Percentiles rank a stretch among this genome's conserved stretches.
Evolutionary conservation across 2,329 filamentous ascomycete genomes (phyloP).

Genomic region (Calonectria fujianensis): DNA sequence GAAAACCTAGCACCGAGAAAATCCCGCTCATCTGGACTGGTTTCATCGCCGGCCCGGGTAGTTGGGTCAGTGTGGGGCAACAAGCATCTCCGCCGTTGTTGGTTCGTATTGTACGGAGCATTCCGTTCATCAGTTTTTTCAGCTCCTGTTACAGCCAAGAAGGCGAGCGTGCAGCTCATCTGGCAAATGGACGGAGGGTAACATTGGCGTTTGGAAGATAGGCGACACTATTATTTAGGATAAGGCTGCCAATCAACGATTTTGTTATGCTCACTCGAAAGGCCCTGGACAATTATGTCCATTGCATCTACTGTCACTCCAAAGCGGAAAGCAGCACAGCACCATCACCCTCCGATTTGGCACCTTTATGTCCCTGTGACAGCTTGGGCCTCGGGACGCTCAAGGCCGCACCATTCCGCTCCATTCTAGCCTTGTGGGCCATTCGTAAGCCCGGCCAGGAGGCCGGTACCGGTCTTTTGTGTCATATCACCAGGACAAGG

Average conservation of each 20-base stretch:
- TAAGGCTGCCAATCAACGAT: not conserved
- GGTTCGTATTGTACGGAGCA: not conserved
- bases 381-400: not conserved
- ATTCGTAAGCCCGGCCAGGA: not conserved
- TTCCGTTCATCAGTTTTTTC: not conserved
- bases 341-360: not conserved
- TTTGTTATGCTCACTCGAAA: not conserved
- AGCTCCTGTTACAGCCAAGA: not conserved
- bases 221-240: not conserved
- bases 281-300: not conserved
- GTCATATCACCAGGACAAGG: not conserved
- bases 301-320: not conserved
- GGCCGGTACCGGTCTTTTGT: not conserved
- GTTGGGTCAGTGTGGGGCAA: not conserved
- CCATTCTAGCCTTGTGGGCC: slow-evolving; percentile 10
- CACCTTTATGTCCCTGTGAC: not conserved
- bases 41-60: no score
- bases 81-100: not conserved
- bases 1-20: not conserved
- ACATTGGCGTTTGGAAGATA: not conserved
- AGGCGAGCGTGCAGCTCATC: not conserved
- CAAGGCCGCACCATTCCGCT: no score
- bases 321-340: not conserved
- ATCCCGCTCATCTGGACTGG: not conserved
- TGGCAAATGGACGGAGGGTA: not conserved